Conservation (phyloP, 106 monocot species). For the Alisma plantagoaquatica region DNA sequence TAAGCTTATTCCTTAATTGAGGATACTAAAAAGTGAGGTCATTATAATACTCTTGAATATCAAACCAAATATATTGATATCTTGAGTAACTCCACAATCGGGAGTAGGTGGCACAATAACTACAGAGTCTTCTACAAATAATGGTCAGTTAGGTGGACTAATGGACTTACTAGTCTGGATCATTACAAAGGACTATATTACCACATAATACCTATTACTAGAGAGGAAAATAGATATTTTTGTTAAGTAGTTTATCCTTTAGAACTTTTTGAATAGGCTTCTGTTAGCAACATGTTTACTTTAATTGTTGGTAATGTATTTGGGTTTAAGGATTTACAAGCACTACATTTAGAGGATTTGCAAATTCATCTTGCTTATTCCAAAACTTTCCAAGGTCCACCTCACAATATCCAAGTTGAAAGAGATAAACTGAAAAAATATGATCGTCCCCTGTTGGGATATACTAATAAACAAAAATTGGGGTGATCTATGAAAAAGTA, state of each 20-base stretch:
- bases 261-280: slow-evolving; percentile 10
- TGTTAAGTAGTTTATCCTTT: slow-evolving; percentile 8
- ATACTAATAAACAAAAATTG: neutral
- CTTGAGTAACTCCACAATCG: slow-evolving; percentile 12
- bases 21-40: too few relatives aligned
- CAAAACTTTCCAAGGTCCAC: neutral
- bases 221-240: slow-evolving; percentile 11
- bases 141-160: slow-evolving; percentile 14
- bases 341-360: neutral
- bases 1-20: too few relatives aligned
- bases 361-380: slow-evolving; percentile 1
- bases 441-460: neutral
- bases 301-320: neutral
- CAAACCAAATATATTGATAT: slow-evolving; percentile 11
- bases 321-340: neutral
- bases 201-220: slow-evolving; percentile 5
- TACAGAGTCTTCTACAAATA: slow-evolving; percentile 10
- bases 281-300: neutral
- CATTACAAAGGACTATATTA: slow-evolving; percentile 9
- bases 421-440: neutral
- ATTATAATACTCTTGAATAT: too few relatives aligned
- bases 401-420: slow-evolving; percentile 1
- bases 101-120: slow-evolving; percentile 6
- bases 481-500: neutral
- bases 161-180: slow-evolving; percentile 13